These are phyloP conservation scores for Cucurbita argyrosperma DNA, from an alignment of 306 rosid genomes.

Conservation along the genomic window DNA sequence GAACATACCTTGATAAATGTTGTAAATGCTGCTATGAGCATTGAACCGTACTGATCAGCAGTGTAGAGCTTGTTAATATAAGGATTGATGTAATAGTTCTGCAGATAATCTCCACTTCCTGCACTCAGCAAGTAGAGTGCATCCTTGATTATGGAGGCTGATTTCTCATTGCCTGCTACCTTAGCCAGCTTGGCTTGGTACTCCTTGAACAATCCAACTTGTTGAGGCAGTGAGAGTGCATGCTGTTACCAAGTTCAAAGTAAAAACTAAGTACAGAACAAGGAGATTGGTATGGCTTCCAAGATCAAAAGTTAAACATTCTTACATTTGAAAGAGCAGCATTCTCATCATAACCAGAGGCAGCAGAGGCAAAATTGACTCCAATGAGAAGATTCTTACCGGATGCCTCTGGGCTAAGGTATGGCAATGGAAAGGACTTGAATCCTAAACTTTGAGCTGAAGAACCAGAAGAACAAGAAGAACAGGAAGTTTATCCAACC, in stretches of 20 bases:
- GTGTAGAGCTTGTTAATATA: constrained; percentile 44
- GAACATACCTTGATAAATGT: constrained; percentile 49
- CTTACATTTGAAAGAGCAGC: constrained; percentile 62
- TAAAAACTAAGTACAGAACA: neutral
- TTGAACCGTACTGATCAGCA: constrained; percentile 44
- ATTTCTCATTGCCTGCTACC: constrained; percentile 64
- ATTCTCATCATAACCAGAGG: constrained; percentile 80
- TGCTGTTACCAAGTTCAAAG: constrained; percentile 37
- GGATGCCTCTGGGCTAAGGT: constrained; percentile 88
- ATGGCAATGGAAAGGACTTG: constrained; percentile 54
- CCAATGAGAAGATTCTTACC: constrained; percentile 87
- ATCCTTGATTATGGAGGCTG: constrained; percentile 56
- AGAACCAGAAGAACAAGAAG: neutral
- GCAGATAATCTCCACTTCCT: constrained; percentile 74
- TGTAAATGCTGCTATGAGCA: constrained; percentile 38
- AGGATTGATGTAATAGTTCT: constrained; percentile 84
- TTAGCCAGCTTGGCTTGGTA: constrained; percentile 60
- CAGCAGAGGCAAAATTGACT: constrained; percentile 96
- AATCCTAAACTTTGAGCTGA: constrained; percentile 82
- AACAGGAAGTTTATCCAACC: neutral
- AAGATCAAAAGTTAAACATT: neutral
- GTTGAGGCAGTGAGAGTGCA: constrained; percentile 76
- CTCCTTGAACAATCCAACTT: constrained; percentile 56
- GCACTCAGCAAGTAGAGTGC: constrained; percentile 64
- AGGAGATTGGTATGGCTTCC: neutral